Base-by-base conservation (phyloP, 202 grass and related monocot genomes). In the Bolboschoenoplectus hybrid region DNA sequence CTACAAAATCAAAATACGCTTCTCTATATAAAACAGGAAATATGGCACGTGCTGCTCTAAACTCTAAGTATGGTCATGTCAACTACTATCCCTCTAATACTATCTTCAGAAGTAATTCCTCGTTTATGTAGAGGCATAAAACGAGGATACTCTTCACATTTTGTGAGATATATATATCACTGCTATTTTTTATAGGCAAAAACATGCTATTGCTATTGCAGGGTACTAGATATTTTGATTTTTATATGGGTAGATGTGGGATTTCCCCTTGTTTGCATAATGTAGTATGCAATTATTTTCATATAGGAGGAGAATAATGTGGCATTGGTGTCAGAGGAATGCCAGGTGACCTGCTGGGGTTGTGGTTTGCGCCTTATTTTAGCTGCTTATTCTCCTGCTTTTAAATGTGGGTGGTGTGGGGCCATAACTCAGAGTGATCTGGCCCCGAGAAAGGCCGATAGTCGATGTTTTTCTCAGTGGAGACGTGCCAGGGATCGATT, bases 321-420 rank as follows among this genome's bases (percentile, higher is more conserved):
- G 71, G 86, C 92, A 78, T 96, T 90, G 65, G 92, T 89, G 85
- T 90, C 86, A 56, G 90, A 96, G 82, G 89, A 90, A 89, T 92
- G 91, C 64, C 89, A 96, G 51, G 85, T 88, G 58, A 92, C 82
- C 26, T 99, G 97, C 78, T 99, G 97, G 97, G 97, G 93, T 68
- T 99, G 97, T 60, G 97, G 97, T 40, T 87, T 99, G 70, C 80
- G 67, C 4, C 93, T 99, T 74, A 49, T 94, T 63, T 91, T 96
- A 74, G 78, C 89, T 86, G 78, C 82, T 60, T 92, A 96, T 75
- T 87, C 89, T 12, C 88, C 97, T 64, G 80, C 93, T 67, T 99
- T 84, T 81, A 99, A 97, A 88, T 99, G 97, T 86, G 97, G 93
- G 57, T 99, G 97, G 97, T 99, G 97, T 75, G 97, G 97, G 82